phyloP scores from a whole-genome alignment of 345 rosid genomes.

The Brassica carinata region DNA sequence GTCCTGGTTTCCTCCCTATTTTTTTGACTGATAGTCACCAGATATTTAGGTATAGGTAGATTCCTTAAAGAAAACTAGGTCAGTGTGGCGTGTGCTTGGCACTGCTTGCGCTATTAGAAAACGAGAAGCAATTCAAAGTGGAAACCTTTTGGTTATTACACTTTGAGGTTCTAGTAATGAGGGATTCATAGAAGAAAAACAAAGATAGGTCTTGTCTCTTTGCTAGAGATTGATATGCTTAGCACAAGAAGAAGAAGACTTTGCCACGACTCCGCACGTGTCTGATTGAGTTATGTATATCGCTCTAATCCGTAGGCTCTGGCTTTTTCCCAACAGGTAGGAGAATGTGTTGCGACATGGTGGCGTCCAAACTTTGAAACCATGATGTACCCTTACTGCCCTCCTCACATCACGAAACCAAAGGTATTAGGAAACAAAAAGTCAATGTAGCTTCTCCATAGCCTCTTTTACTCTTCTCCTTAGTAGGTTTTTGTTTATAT shows the following conservation, averaged over 20 bases:
- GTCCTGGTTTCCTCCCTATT: constrained; percentile 11
- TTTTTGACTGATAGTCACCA: background rate
- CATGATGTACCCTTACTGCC: constrained; percentile 96
- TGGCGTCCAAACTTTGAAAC: constrained; percentile 99
- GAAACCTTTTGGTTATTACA: constrained; percentile 2
- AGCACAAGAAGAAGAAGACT: background rate
- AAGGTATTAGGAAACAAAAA: constrained; percentile 52
- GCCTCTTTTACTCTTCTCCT: constrained; percentile 11
- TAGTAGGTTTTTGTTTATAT: constrained; percentile 14
- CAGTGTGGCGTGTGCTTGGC: background rate
- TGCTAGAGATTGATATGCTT: background rate
- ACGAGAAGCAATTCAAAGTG: background rate
- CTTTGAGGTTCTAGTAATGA: background rate
- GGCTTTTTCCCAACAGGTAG: constrained; percentile 53
- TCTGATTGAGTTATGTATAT: background rate
- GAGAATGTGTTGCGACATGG: constrained; percentile 95
- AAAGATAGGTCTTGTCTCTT: background rate
- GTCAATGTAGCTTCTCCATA: background rate
- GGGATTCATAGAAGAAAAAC: background rate
- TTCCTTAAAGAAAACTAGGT: background rate
- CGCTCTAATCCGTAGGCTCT: constrained; percentile 5
- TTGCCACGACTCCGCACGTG: constrained; percentile 21
- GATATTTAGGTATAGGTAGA: background rate
- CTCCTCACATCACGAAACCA: constrained; percentile 94
- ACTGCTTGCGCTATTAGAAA: background rate